Base-by-base conservation (phyloP, 345 rosid species). In the Lepidium africanum region DNA sequence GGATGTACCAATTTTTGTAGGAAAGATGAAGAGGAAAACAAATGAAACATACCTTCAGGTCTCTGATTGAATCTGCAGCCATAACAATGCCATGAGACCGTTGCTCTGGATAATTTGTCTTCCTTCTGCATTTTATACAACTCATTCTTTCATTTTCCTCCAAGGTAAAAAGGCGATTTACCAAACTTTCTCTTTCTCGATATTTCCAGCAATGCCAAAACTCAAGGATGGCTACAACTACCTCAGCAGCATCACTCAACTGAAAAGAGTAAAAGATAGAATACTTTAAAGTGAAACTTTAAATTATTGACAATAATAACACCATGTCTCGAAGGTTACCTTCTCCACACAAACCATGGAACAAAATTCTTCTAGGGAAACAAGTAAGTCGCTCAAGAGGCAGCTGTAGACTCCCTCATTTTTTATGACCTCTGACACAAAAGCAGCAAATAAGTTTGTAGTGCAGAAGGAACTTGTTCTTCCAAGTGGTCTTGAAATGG, bases 361-460 rank as follows among this genome's bases (percentile, higher is more conserved):
- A 19, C 17, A 3, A 57, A 12, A 8, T 7, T 10, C 9, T 38
- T 57, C 14, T 38, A 57, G 63, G 32, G 15, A 38, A 37, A 15
- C 32, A 57, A 38, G 32, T 7, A 57, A 57, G 15, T 57, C 45
- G 7, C 32, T 17, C 27, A 57, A 37, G 45, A 57, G 32, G 16
- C 27, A 3, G 39, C 45, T 19, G 45, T 57, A 57, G 27, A 21
- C 25, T 59, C 62, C 30, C 14, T 57, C 62, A 41, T 41, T 41
- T 41, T 41, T 41, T 13, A 41, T n/a, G 8, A 41, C 45, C 45
- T 13, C 16, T 41, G 45, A 71, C 35, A 23, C 21, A 45, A 63
- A 35, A 56, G 63, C 70, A 63, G 57, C 27, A 54, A 71, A 54
- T 4, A 71, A 25, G 12, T 63, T 45, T 11, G 41, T 16, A 71